A percentile compares a stretch with the other conserved stretches of the same genome.
phyloP scores from a whole-genome alignment of 306 rosid genomes.

The Gastrolobium villosum region DNA sequence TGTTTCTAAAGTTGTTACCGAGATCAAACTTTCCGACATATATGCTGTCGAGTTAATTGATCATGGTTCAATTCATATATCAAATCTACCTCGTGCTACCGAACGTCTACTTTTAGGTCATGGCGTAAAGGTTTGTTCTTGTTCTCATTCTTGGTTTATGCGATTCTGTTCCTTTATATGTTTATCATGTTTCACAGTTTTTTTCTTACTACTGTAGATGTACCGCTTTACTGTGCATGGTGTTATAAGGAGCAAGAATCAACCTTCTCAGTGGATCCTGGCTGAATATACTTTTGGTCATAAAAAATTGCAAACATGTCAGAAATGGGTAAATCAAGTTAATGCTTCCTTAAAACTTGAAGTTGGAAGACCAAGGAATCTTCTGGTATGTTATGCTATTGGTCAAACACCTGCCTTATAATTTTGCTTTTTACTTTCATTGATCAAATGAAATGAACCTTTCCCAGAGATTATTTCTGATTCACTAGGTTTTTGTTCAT shows the following conservation, averaged over 20 bases:
- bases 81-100: conserved; percentile 57
- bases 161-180: conserved; percentile 29
- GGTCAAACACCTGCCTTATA: conserved; percentile 37
- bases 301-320: conserved; percentile 65
- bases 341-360: conserved; percentile 59
- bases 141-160: conserved; percentile 36
- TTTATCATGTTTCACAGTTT: conserved; percentile 26
- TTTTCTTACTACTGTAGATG: conserved; percentile 62
- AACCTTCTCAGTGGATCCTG: conserved; percentile 66
- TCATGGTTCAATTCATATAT: conserved; percentile 57
- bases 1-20: conserved; percentile 57
- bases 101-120: conserved; percentile 55
- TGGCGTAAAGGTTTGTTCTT: conserved; percentile 68
- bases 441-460: conserved; percentile 57
- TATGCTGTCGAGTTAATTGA: conserved; percentile 72
- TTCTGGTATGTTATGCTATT: conserved; percentile 73
- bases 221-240: conserved; percentile 80
- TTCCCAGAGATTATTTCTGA: conserved; percentile 61
- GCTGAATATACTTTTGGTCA: conserved; percentile 79
- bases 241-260: conserved; percentile 64
- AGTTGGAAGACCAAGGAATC: conserved; percentile 82
- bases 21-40: conserved; percentile 71
- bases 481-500: conserved; percentile 90
- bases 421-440: conserved; percentile 44
- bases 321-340: conserved; percentile 78